phyloP scores from a whole-genome alignment of 2,329 filamentous ascomycete genomes.

The Shiraia bambusicola region DNA sequence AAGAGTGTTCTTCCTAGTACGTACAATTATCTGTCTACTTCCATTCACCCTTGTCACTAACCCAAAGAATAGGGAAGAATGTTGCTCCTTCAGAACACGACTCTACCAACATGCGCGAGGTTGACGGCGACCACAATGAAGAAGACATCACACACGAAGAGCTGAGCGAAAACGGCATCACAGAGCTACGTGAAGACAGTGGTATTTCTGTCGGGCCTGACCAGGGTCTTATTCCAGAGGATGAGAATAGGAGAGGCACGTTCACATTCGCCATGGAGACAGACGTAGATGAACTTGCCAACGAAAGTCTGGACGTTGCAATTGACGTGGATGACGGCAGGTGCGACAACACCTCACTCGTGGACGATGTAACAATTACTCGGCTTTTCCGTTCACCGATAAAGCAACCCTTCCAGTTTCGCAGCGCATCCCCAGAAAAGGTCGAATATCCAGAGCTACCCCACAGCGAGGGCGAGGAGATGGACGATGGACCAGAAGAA shows the following conservation, averaged over 20 bases:
- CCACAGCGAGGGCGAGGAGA: constrained; percentile 2
- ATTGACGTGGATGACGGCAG: constrained; percentile 2
- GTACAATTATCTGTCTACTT: constrained; percentile 2
- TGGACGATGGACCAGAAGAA: neutral
- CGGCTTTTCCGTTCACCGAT: constrained; percentile 27
- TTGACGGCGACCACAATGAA: constrained; percentile 8
- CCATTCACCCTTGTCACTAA: constrained; percentile 10
- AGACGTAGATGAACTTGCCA: constrained; percentile 9
- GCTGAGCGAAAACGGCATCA: constrained; percentile 9
- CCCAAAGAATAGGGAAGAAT: constrained; percentile 29
- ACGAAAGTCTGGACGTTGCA: constrained; percentile 9
- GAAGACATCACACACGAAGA: constrained; percentile 14
- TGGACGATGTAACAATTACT: constrained; percentile 23
- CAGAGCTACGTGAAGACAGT: constrained; percentile 6
- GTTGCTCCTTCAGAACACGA: constrained; percentile 3
- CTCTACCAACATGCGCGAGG: constrained; percentile 6
- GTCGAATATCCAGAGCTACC: constrained; percentile 22
- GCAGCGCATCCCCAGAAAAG: constrained; percentile 9
- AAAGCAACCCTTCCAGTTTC: constrained; percentile 2
- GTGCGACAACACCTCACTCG: neutral
- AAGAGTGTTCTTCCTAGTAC: constrained; percentile 40
- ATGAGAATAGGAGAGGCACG: constrained; percentile 10
- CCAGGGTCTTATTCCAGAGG: neutral
- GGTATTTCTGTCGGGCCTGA: neutral
- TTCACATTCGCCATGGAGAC: constrained; percentile 23